Conservation (phyloP, 345 rosid species). For the Euphorbia peplus region DNA sequence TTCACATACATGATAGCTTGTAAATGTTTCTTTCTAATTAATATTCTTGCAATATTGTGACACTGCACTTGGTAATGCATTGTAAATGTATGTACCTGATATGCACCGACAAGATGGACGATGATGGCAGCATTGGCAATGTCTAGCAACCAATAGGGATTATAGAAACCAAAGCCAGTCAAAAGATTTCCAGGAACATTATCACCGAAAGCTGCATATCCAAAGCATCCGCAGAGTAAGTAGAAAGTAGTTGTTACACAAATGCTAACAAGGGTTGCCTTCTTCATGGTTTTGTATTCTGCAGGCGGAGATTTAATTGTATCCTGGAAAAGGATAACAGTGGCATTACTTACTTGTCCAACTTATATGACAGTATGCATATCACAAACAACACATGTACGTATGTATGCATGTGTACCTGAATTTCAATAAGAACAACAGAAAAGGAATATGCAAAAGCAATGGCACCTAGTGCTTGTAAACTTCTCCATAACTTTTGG, state of each 20-base stretch:
- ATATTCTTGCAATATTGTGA: too few species aligned
- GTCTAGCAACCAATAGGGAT: constrained; percentile 64
- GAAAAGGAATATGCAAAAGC: constrained; percentile 79
- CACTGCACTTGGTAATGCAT: too few species aligned
- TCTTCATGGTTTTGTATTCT: constrained; percentile 77
- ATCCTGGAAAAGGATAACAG: constrained; percentile 37
- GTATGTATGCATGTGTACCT: constrained; percentile 35
- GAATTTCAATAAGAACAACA: constrained; percentile 63
- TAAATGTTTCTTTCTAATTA: too few species aligned
- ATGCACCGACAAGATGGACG: constrained; percentile 54
- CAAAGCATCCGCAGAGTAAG: constrained; percentile 71
- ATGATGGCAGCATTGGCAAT: constrained; percentile 39
- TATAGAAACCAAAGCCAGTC: constrained; percentile 75
- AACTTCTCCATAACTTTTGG: constrained; percentile 59
- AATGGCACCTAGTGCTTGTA: constrained; percentile 78
- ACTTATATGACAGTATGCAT: too few species aligned
- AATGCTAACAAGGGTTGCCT: constrained; percentile 51
- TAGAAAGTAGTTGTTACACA: constrained; percentile 53
- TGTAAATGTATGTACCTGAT: constrained; percentile 8
- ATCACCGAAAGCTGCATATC: constrained; percentile 85
- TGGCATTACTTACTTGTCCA: not conserved
- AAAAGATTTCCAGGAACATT: constrained; percentile 67
- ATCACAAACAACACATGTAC: too few species aligned
- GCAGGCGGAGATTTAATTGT: constrained; percentile 74
- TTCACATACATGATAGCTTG: too few species aligned